These are phyloP conservation scores for Houttuynia cordata DNA, from an alignment of 164 flowering plant species.

Conservation along the genomic window DNA sequence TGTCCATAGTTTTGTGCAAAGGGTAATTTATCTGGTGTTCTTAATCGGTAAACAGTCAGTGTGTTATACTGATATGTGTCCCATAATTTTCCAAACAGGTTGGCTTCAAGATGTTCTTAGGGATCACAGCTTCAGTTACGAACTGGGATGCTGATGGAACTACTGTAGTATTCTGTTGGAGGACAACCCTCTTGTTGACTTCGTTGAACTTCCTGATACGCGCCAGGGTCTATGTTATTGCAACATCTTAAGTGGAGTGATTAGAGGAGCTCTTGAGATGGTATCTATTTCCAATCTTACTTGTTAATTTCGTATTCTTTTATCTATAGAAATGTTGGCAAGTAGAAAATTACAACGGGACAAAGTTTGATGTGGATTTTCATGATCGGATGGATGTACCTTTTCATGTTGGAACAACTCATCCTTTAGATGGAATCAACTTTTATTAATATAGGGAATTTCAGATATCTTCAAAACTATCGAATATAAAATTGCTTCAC, in stretches of 20 bases:
- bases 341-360: not conserved
- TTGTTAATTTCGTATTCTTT: not conserved
- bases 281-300: conserved; percentile 24
- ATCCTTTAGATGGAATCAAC: no score
- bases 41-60: not conserved
- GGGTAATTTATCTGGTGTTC: not conserved
- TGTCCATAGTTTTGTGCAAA: not conserved
- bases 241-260: conserved; percentile 86
- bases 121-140: conserved; percentile 82
- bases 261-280: conserved; percentile 97
- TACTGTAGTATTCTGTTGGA: conserved; percentile 79
- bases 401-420: no score
- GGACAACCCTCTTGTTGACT: conserved; percentile 93
- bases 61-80: not conserved
- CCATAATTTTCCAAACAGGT: conserved; percentile 32
- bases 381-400: not conserved
- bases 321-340: not conserved
- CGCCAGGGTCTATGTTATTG: conserved; percentile 94
- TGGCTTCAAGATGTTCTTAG: conserved; percentile 96
- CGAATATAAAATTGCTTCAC: not conserved
- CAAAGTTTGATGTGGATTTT: not conserved
- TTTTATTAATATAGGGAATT: no score
- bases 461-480: no score
- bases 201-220: conserved; percentile 98
- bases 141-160: conserved; percentile 96